phyloP scores from a whole-genome alignment of 257 asterid genomes.

The Thymus quinquecostatus region DNA sequence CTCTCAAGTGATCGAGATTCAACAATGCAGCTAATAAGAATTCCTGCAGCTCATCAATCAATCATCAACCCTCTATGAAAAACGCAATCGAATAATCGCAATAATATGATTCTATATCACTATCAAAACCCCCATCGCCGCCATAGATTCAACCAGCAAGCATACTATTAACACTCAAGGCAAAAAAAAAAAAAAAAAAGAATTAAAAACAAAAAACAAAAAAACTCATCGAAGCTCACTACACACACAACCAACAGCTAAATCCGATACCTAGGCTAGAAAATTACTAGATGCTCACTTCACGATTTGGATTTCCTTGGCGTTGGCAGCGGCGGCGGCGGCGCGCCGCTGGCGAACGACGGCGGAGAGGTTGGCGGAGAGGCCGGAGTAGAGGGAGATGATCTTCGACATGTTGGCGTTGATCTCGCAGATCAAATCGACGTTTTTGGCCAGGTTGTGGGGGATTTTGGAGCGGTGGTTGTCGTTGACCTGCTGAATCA shows the following conservation, averaged over 20 bases:
- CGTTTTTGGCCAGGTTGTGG: slow-evolving; percentile 56
- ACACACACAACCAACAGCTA: neutral
- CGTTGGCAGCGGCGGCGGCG: slow-evolving; percentile 9
- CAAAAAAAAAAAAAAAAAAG: neutral
- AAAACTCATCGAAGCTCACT: neutral
- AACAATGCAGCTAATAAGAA: slow-evolving; percentile 37
- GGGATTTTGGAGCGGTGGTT: slow-evolving; percentile 66
- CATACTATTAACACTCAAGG: too few relatives aligned
- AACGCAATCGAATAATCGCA: slow-evolving; percentile 2
- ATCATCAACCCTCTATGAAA: slow-evolving; percentile 32
- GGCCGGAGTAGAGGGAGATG: slow-evolving; percentile 53
- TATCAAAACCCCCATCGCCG: slow-evolving; percentile 18
- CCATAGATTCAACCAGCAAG: slow-evolving; percentile 19
- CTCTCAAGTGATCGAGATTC: slow-evolving; percentile 32
- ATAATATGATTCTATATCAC: slow-evolving; percentile 15
- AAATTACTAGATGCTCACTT: slow-evolving; percentile 28
- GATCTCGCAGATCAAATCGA: slow-evolving; percentile 62
- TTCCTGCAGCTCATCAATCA: slow-evolving; percentile 40
- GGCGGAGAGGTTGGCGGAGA: slow-evolving; percentile 53
- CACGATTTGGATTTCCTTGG: slow-evolving; percentile 26
- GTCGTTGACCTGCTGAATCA: slow-evolving; percentile 71
- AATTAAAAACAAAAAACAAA: slow-evolving; percentile 1
- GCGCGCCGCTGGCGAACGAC: slow-evolving; percentile 44
- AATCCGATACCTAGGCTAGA: slow-evolving; percentile 5
- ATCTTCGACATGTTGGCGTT: slow-evolving; percentile 61